A percentile compares a stretch with the other conserved stretches of the same genome.
Evolutionary conservation across 345 rosid genomes (phyloP).

Genomic region (Aurinia saxatilis): DNA sequence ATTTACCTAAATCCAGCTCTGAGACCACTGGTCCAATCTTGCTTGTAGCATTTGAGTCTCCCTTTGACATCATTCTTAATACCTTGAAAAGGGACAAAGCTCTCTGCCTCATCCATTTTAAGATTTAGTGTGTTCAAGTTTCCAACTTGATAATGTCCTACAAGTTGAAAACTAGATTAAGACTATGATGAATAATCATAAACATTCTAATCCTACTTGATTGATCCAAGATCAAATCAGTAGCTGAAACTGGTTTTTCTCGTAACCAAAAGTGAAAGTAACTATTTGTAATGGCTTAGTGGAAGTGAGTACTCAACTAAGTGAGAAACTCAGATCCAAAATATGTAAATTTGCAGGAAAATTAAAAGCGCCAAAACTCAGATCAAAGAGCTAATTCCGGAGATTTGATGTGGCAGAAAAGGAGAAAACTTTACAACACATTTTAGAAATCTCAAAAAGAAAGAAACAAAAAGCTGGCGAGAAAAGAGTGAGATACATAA

Average conservation of each 20-base stretch:
- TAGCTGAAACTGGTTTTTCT: not conserved
- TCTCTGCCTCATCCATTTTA: slow-evolving; percentile 61
- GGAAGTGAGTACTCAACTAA: not conserved
- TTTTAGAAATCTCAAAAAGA: slow-evolving; percentile 24
- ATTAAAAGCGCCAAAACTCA: slow-evolving; percentile 16
- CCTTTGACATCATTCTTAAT: slow-evolving; percentile 77
- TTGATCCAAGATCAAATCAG: not conserved
- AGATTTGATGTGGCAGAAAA: slow-evolving; percentile 27
- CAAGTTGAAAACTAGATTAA: not conserved
- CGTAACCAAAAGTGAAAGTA: not conserved
- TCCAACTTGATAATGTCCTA: slow-evolving; percentile 16
- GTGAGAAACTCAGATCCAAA: slow-evolving; percentile 27
- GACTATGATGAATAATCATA: not conserved
- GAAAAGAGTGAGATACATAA: slow-evolving; percentile 2
- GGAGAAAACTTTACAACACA: slow-evolving; percentile 18
- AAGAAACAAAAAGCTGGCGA: slow-evolving; percentile 20
- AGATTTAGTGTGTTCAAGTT: not conserved
- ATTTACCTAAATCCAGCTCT: slow-evolving; percentile 72
- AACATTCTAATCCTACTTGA: not conserved
- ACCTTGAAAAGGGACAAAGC: slow-evolving; percentile 79
- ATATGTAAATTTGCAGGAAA: slow-evolving; percentile 23
- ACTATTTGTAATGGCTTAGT: not conserved
- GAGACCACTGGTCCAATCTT: slow-evolving; percentile 86
- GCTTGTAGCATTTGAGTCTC: slow-evolving; percentile 76
- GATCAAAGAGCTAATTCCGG: slow-evolving; percentile 11